phyloP scores from a whole-genome alignment of 148 eudicot species.

The Chenopodium berlandieri region DNA sequence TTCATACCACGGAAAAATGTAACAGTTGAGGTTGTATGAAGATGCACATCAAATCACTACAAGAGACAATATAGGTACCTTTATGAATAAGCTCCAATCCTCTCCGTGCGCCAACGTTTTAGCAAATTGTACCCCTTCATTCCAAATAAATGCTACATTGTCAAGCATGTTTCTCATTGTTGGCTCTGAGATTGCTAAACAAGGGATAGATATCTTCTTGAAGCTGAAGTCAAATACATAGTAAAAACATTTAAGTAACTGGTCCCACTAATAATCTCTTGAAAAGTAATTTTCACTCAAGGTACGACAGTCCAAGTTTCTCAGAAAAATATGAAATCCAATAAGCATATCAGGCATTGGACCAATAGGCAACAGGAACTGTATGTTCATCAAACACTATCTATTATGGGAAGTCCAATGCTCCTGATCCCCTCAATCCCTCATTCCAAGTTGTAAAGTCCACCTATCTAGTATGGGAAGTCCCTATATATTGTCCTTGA shows the following conservation, averaged over 20 bases:
- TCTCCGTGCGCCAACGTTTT: conserved; percentile 64
- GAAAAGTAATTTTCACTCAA: neutral
- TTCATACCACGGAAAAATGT: neutral
- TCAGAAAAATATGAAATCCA: neutral
- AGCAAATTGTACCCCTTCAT: conserved; percentile 36
- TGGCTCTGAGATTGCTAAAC: conserved; percentile 62
- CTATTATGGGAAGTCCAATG: too few relatives aligned
- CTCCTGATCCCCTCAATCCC: neutral
- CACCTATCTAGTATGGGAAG: neutral
- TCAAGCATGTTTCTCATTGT: conserved; percentile 39
- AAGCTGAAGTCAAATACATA: conserved; percentile 44
- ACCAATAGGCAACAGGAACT: neutral
- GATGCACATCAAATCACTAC: conserved; percentile 1
- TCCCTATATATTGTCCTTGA: neutral
- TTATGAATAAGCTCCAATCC: conserved; percentile 70
- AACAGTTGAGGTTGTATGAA: neutral
- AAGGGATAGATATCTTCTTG: conserved; percentile 47
- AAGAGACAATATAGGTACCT: conserved; percentile 42
- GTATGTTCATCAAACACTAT: too few relatives aligned
- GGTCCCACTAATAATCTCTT: conserved; percentile 5
- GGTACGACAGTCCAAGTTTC: neutral
- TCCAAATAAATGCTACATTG: conserved; percentile 46
- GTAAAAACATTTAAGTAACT: conserved; percentile 33
- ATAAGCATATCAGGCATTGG: neutral
- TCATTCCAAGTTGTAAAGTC: neutral